Base-by-base conservation (phyloP, 805 yeast species). In the Wickerhamiella nectarea region DNA sequence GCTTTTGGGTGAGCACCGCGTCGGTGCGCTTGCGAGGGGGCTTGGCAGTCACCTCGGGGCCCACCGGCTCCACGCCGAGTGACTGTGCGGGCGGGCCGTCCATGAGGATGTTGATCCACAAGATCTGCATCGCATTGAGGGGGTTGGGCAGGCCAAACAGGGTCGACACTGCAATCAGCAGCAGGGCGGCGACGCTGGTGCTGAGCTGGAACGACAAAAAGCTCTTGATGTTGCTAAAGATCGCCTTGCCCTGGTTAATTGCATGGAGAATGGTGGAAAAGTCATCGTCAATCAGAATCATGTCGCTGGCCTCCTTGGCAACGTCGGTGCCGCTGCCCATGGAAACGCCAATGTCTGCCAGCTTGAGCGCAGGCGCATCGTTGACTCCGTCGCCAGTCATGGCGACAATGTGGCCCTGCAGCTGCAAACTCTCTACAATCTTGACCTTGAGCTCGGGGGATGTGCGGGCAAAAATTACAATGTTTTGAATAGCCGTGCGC, bases 321-420 rank as follows among this genome's bases (percentile, higher is more conserved):
- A 89, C 98, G 62, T 89, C 98, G 0, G 97, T 91, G 47, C 98
- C 98, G 67, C 81, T 79, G 0, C 69, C 69, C 71, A 87, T 86
- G 11, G 94, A 79, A 53, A 89, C 84, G 56, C 97, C 97, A 53
- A 87, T 87, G 64, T 87, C 95, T 2, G 97, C 96, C 53, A 87
- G 70, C 59, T 89, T 87, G 54, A 89, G 70, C 4, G 97, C 96
- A n/a, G 97, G 97, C 0, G 97, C 97, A 68, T 87, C 97, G 61
- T 87, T 87, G 11, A 89, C 95, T 64, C 97, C 97, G 64, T 87
- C 97, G 53, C 98, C 98, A n/a, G 97, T 87, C 95, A 89, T 87
- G 19, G 96, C 98, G 42, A 89, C 97, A 49, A 89, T 78, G 60
- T 89, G 94, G 41, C 95, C 95, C 58, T 94, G 74, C 38, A 62